phyloP scores from a whole-genome alignment of 495 filamentous ascomycete species.

The Hypoxylon subgilvum region DNA sequence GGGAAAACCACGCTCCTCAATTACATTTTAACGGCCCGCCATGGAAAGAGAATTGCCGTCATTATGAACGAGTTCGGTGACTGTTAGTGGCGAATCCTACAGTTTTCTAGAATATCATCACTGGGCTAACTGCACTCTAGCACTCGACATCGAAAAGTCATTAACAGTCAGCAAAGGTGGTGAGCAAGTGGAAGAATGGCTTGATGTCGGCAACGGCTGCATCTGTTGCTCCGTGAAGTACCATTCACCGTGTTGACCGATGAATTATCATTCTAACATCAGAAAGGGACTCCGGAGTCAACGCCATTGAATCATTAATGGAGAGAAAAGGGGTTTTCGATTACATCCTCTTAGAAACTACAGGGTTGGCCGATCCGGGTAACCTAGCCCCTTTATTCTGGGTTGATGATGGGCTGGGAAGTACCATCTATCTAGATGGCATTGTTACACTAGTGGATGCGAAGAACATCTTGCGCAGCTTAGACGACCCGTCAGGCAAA shows the following conservation, averaged over 20 bases:
- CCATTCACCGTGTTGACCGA: slow-evolving; percentile 4
- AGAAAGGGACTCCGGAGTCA: slow-evolving; percentile 81
- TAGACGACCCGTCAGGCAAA: slow-evolving; percentile 75
- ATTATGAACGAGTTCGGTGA: slow-evolving; percentile 99
- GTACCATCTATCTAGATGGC: slow-evolving; percentile 92
- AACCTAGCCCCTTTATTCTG: slow-evolving; percentile 96
- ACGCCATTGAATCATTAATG: slow-evolving; percentile 96
- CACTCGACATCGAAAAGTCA: slow-evolving; percentile 91
- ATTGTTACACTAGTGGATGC: slow-evolving; percentile 97
- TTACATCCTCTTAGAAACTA: slow-evolving; percentile 97
- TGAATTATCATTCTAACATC: slow-evolving; percentile 9
- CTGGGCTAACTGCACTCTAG: slow-evolving; percentile 53
- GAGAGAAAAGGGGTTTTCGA: slow-evolving; percentile 91
- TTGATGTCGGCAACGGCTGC: slow-evolving; percentile 94
- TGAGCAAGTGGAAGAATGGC: slow-evolving; percentile 89
- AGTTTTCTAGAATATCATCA: background rate
- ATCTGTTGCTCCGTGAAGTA: slow-evolving; percentile 99
- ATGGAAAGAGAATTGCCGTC: slow-evolving; percentile 96
- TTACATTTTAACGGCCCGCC: slow-evolving; percentile 89
- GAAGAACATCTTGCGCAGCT: slow-evolving; percentile 80
- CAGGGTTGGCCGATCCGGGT: slow-evolving; percentile 91
- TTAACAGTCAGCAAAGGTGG: slow-evolving; percentile 86
- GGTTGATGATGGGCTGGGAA: slow-evolving; percentile 93
- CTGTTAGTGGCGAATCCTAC: slow-evolving; percentile 61
- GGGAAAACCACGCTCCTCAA: slow-evolving; percentile 96